These are phyloP conservation scores for Quercus glauca DNA, from an alignment of 306 rosid species.

Conservation along the genomic window DNA sequence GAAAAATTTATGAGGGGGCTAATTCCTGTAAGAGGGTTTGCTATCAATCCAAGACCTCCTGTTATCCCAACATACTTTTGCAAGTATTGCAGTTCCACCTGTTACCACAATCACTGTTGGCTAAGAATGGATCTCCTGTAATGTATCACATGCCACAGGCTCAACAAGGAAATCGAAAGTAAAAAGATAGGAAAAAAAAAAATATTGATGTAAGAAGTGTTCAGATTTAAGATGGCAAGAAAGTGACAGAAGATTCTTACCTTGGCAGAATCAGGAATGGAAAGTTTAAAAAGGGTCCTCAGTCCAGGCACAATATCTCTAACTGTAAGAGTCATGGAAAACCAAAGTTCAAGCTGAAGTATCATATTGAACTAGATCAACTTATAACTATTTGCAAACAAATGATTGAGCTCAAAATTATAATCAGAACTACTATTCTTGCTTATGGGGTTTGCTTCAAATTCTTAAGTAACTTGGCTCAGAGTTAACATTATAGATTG, in stretches of 20 bases:
- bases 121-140: neutral
- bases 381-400: neutral
- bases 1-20: slow-evolving; percentile 45
- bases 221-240: neutral
- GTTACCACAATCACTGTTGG: slow-evolving; percentile 12
- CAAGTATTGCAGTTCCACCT: slow-evolving; percentile 61
- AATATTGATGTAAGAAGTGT: neutral
- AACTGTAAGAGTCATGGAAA: slow-evolving; percentile 40
- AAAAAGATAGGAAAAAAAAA: neutral
- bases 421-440: neutral
- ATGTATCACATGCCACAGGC: neutral
- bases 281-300: slow-evolving; percentile 38
- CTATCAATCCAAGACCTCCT: slow-evolving; percentile 57
- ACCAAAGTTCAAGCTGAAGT: slow-evolving; percentile 13
- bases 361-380: neutral
- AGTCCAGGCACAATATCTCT: slow-evolving; percentile 57
- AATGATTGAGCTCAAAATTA: too few species aligned
- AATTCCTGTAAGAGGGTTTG: slow-evolving; percentile 29
- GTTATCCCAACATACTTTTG: slow-evolving; percentile 40
- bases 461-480: too few species aligned
- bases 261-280: slow-evolving; percentile 53
- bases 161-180: neutral
- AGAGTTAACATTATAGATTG: too few species aligned
- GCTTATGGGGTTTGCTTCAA: too few species aligned
- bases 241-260: slow-evolving; percentile 21